These are phyloP conservation scores for Ceratocystis colombiana DNA, from an alignment of 2,329 filamentous ascomycete genomes.

Conservation along the genomic window DNA sequence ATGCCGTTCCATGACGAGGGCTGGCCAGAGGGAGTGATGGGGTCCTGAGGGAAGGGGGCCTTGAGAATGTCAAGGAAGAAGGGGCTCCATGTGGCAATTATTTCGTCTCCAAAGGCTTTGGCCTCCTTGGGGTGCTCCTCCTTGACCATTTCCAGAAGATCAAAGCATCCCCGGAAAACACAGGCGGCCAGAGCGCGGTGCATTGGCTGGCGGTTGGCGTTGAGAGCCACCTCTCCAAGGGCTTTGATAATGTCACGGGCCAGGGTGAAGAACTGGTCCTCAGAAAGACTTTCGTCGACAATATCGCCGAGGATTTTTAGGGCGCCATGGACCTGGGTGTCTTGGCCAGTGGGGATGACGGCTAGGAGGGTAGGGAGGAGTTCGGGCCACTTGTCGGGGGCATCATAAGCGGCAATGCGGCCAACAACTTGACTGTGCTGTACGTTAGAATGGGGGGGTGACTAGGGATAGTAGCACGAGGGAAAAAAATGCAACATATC, in stretches of 20 bases:
- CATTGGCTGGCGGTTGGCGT: constrained; percentile 60
- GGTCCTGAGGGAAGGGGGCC: constrained; percentile 58
- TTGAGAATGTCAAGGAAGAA: constrained; percentile 79
- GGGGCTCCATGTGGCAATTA: constrained; percentile 72
- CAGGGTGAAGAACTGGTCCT: constrained; percentile 88
- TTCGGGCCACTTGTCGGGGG: constrained; percentile 88
- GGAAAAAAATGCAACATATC: background rate
- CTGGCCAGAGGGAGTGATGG: constrained; percentile 37
- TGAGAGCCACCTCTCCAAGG: constrained; percentile 71
- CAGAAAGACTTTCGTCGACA: constrained; percentile 85
- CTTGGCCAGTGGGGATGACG: constrained; percentile 63
- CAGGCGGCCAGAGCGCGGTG: constrained; percentile 78
- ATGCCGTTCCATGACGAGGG: constrained; percentile 67
- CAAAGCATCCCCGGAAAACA: constrained; percentile 84
- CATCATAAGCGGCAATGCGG: constrained; percentile 89
- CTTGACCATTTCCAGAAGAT: constrained; percentile 92
- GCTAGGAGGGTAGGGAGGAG: constrained; percentile 71
- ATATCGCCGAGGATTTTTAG: constrained; percentile 80
- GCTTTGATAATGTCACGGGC: constrained; percentile 76
- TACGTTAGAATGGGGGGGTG: background rate
- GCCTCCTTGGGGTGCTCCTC: constrained; percentile 82
- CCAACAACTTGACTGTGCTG: constrained; percentile 59
- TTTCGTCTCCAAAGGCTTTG: constrained; percentile 79
- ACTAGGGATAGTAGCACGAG: background rate
- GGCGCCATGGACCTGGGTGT: constrained; percentile 77